A percentile compares a stretch with the other conserved stretches of the same genome.
These are phyloP conservation scores for Pythium utonaiense DNA, from an alignment of 352 stramenopile species.

Conservation along the genomic window DNA sequence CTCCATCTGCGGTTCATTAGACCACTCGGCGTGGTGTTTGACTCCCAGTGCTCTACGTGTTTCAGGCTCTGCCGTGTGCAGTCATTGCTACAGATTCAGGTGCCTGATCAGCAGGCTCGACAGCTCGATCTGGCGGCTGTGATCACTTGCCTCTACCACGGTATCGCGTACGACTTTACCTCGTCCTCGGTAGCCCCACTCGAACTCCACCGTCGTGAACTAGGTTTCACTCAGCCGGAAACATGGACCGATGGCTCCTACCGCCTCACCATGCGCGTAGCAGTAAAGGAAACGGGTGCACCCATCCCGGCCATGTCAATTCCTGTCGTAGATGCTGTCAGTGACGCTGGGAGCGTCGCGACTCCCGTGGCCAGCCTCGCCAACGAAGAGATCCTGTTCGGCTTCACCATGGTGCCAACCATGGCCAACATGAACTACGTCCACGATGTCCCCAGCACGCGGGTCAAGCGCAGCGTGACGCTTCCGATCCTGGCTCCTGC, in stretches of 20 bases:
- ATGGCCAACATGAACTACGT: neutral
- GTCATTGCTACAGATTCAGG: neutral
- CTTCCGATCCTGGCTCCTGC: neutral
- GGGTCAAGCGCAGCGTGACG: neutral
- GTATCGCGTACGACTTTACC: neutral
- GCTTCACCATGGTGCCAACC: neutral
- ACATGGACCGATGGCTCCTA: neutral
- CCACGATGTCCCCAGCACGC: neutral
- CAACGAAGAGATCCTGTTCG: neutral
- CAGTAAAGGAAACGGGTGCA: no score
- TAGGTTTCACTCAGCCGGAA: neutral
- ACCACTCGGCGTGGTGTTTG: no score
- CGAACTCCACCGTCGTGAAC: neutral
- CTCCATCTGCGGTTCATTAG: neutral
- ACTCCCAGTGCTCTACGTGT: no score
- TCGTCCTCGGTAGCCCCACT: neutral
- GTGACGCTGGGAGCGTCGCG: neutral
- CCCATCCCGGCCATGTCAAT: neutral
- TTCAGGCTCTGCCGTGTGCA: neutral
- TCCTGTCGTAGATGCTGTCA: neutral
- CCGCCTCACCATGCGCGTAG: neutral
- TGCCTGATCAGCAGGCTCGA: neutral
- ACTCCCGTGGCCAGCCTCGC: neutral
- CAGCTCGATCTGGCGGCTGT: neutral
- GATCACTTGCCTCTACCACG: neutral